Evolutionary conservation across 2,329 filamentous ascomycete species (phyloP), one percentile per base, ranked within the genome.

Genomic region (Fusarium annulatum): DNA sequence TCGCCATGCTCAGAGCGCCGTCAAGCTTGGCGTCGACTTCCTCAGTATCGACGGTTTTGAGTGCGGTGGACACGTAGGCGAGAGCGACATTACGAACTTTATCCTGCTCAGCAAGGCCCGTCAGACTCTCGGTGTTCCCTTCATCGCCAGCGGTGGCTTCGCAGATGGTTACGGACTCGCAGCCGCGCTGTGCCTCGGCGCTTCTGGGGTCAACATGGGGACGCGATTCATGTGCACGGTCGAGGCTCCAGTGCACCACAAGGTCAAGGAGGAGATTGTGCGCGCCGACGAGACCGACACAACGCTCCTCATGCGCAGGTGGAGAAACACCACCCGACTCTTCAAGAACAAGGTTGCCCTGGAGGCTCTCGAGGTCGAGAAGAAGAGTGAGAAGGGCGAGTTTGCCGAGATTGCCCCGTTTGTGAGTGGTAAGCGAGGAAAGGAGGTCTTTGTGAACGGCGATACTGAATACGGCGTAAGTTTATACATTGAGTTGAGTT

Each of bases 171-270:
- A 97, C 79, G 96, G 96, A 8, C 88, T 99, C 26, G 96, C 96
- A 2, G 96, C 96, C 5, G 96, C 96, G 12, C 86, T 99, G 76
- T 92, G 92, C 45, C 88, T 99, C 18, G 96, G 96, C 41, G 96
- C 96, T 0, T 94, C 94, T 81, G 96, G 96, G 72, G 92, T 98
- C 85, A 99, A 99, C 85, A 99, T 99, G 96, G 96, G 96, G 65
- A 99, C 96, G 15, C 88, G 96, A 46, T 99, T 98, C 86, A 97
- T 99, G 94, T 96, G 93, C 85, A 98, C 96, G 1, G 87, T 96
- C 49, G 96, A 98, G 84, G 92, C 95, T 21, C 96, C 96, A 2
- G 93, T 99, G 73, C 96, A 99, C 84, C 82, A 90, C 55, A 97
- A 97, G 76, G 94, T 99, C 86, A 99, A 99, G 88, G 88, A 97